Evolutionary conservation across 352 stramenopile genomes (phyloP), one percentile per base, ranked within the genome.

Genomic region (Pythium pyrilobum): DNA sequence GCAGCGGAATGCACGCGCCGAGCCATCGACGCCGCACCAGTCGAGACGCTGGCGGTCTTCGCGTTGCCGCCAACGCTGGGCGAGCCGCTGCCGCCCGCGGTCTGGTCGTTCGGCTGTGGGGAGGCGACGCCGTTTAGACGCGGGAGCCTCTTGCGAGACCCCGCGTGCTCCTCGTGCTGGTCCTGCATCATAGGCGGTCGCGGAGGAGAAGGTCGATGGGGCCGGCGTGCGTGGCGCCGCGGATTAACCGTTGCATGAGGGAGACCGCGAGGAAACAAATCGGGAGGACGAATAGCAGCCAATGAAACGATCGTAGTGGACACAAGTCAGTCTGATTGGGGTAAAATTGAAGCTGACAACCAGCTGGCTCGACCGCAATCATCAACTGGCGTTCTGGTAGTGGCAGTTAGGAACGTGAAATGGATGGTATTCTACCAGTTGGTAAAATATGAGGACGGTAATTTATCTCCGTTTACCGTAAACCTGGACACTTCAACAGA

Each of bases 171-270:
- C 24, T 71, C 63, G 44, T 49, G 21, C n/a, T 44, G 16, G 33
- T 66, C 58, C 43, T 64, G 52, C 63, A 71, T 56, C 57, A 67
- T 67, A 44, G n/a, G n/a, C 8, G n/a, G 21, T 12, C n/a, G 38
- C 47, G 32, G 16, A 48, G n/a, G n/a, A n/a, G n/a, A n/a, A n/a
- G n/a, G n/a, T n/a, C n/a, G n/a, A n/a, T n/a, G n/a, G n/a, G n/a
- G n/a, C n/a, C n/a, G n/a, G 16, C 42, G 31, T 51, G 43, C 43
- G 43, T 51, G 43, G 43, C 39, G 10, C 11, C 39, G 31, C 24
- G 12, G 18, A 27, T 2, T 8, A 42, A 42, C 37, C 18, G 37
- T 25, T 42, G 37, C 37, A 42, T 42, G 37, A 11, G 37, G 27
- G 16, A 13, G n/a, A 34, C 29, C 29, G 29, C 29, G 29, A 12